A percentile compares a stretch with the other conserved stretches of the same genome.
phyloP scores from a whole-genome alignment of 495 filamentous ascomycete genomes.

The Elasticomyces elasticus region DNA sequence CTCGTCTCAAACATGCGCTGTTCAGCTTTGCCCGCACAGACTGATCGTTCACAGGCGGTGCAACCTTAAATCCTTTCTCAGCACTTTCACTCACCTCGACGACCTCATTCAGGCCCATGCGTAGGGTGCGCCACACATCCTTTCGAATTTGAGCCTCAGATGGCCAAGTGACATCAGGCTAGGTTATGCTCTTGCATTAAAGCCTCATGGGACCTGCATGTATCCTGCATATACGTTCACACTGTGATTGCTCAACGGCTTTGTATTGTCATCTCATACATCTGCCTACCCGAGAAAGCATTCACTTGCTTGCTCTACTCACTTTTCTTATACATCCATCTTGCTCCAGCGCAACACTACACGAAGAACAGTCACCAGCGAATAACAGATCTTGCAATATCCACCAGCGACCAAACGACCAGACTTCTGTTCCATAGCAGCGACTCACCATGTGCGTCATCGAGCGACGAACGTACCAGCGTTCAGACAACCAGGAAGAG shows the following conservation, averaged over 20 bases:
- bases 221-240: not conserved
- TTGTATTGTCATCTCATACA: not conserved
- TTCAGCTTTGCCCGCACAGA: not conserved
- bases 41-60: not conserved
- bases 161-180: not conserved
- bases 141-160: not conserved
- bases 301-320: not conserved
- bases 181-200: not conserved
- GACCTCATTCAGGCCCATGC: not conserved
- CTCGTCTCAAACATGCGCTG: not conserved
- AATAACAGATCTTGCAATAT: not conserved
- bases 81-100: not conserved
- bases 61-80: not conserved
- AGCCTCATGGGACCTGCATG: constrained; percentile 4
- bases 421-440: not conserved
- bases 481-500: not conserved
- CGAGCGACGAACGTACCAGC: constrained; percentile 7
- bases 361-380: not conserved
- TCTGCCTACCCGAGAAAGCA: too few species aligned
- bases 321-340: not conserved
- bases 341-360: not conserved
- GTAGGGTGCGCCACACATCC: not conserved
- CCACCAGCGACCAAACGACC: not conserved
- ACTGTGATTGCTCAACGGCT: constrained; percentile 2
- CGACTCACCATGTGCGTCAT: constrained; percentile 8